Percentiles rank a stretch among this genome's conserved stretches.
Evolutionary conservation across 1,284 basidiomycete genomes (phyloP).

Genomic region (Trichosporon sp.): DNA sequence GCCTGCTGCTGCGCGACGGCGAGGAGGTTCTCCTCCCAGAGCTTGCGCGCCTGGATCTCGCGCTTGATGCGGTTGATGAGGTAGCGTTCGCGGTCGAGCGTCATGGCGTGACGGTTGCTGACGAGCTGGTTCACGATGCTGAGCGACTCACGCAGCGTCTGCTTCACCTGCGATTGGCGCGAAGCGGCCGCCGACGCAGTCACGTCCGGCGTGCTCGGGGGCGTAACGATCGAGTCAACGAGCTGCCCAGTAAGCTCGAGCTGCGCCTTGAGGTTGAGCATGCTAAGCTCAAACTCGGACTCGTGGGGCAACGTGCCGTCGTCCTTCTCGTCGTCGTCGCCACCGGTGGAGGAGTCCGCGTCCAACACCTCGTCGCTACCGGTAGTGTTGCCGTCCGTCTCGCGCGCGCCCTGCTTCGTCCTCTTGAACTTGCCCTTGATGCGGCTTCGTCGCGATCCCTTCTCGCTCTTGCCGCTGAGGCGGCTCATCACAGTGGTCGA

Average conservation of each 20-base stretch:
- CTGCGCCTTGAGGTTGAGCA: constrained; percentile 71
- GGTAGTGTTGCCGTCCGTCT: constrained; percentile 19
- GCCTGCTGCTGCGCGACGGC: constrained; percentile 83
- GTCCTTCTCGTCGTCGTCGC: constrained; percentile 14
- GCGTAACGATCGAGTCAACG: constrained; percentile 55
- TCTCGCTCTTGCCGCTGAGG: constrained; percentile 13
- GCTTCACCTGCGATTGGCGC: constrained; percentile 55
- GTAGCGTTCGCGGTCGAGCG: constrained; percentile 76
- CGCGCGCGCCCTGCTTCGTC: background rate
- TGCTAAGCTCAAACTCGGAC: constrained; percentile 65
- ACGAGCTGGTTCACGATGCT: constrained; percentile 59
- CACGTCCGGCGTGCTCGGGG: constrained; percentile 32
- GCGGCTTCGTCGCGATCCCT: background rate
- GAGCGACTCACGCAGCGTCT: constrained; percentile 64
- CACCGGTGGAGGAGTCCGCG: constrained; percentile 27
- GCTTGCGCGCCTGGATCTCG: constrained; percentile 67
- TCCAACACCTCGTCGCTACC: constrained; percentile 18
- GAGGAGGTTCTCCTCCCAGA: constrained; percentile 91
- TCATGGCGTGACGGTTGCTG: constrained; percentile 67
- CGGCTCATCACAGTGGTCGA: constrained; percentile 53
- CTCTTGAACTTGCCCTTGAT: background rate
- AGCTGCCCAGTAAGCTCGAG: constrained; percentile 72
- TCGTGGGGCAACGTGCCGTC: constrained; percentile 60
- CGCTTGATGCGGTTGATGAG: constrained; percentile 60
- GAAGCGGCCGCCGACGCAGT: constrained; percentile 35